phyloP scores from a whole-genome alignment of 2,329 filamentous ascomycete species.

The Fonsecaea multimorphosa region DNA sequence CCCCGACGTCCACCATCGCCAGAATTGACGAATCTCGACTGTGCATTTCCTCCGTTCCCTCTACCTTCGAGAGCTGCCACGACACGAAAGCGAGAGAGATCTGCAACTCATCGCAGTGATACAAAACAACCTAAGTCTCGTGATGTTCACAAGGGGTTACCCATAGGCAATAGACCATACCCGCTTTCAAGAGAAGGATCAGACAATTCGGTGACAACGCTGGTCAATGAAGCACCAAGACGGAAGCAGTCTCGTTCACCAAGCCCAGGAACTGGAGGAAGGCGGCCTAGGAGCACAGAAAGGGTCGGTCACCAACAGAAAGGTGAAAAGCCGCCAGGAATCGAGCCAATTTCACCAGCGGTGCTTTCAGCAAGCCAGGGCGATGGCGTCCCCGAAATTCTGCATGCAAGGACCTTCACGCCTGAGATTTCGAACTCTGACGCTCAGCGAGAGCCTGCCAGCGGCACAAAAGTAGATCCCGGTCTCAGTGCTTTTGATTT shows the following conservation, averaged over 20 bases:
- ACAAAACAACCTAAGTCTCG: slow-evolving; percentile 36
- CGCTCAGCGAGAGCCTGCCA: slow-evolving; percentile 10
- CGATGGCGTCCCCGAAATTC: not conserved
- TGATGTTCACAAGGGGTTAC: slow-evolving; percentile 18
- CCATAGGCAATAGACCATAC: slow-evolving; percentile 15
- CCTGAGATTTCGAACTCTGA: slow-evolving; percentile 9
- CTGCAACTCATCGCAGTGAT: slow-evolving; percentile 24
- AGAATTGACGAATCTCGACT: slow-evolving; percentile 57
- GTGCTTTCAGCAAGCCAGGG: not conserved
- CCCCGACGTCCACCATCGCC: slow-evolving; percentile 52
- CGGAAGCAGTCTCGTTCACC: slow-evolving; percentile 23
- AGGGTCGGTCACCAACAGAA: slow-evolving; percentile 15
- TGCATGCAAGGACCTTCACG: not conserved
- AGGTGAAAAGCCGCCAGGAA: not conserved
- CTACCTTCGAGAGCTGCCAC: slow-evolving; percentile 44
- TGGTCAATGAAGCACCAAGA: slow-evolving; percentile 2
- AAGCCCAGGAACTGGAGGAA: slow-evolving; percentile 22
- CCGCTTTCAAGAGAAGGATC: slow-evolving; percentile 28
- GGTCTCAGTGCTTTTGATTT: slow-evolving; percentile 26
- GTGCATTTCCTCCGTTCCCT: slow-evolving; percentile 62
- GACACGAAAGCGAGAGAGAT: slow-evolving; percentile 29
- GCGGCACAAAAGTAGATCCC: slow-evolving; percentile 3
- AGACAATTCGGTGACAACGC: slow-evolving; percentile 15
- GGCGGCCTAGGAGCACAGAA: slow-evolving; percentile 9
- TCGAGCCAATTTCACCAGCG: not conserved